Evolutionary conservation across 2,329 filamentous ascomycete genomes (phyloP), one percentile per base, ranked within the genome.

Genomic region (Diplodia mutila): DNA sequence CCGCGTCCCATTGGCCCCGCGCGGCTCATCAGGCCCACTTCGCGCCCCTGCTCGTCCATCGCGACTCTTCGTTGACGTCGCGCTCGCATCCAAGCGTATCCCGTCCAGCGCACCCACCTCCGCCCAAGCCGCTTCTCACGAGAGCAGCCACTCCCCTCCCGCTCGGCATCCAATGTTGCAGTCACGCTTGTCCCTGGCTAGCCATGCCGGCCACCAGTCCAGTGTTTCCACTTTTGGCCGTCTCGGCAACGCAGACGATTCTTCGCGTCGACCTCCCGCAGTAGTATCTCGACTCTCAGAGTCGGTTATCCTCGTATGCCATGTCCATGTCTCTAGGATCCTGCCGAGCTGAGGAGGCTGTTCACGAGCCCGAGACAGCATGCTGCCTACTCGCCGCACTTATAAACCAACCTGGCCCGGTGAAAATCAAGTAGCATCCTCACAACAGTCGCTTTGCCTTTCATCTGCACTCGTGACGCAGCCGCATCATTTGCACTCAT

Each of bases 401-500:
- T 65, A 63, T 51, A 63, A 63, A 46, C 23, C 29, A 29, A 34
- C 46, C 21, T 18, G 11, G 46, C 65, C 54, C 52, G 14, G 29
- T 32, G n/a, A 5, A 49, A 29, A 27, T 48, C 25, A 18, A 48
- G 52, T 25, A 49, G 37, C 51, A 66, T 21, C 7, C 27, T 42
- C 32, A n/a, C 29, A 34, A 23, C 61, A 46, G 46, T 65, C 46
- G 34, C 18, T 51, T 34, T 68, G n/a, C 16, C 59, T 68, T 39
- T 16, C 8, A n/a, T n/a, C 46, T 37, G 42, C 27, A 4, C 4
- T 23, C 29, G 21, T 59, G 21, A n/a, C 14, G 23, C 29, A 29
- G 29, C 29, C 29, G 34, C 34, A 37, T 8, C n/a, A 2, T 32
- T 21, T 57, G 51, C 39, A 42, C 67, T 46, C 59, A 79, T 77